Percentiles rank a stretch among this genome's conserved stretches.
phyloP scores from a whole-genome alignment of 495 filamentous ascomycete genomes.

The Clohesyomyces aquaticus region DNA sequence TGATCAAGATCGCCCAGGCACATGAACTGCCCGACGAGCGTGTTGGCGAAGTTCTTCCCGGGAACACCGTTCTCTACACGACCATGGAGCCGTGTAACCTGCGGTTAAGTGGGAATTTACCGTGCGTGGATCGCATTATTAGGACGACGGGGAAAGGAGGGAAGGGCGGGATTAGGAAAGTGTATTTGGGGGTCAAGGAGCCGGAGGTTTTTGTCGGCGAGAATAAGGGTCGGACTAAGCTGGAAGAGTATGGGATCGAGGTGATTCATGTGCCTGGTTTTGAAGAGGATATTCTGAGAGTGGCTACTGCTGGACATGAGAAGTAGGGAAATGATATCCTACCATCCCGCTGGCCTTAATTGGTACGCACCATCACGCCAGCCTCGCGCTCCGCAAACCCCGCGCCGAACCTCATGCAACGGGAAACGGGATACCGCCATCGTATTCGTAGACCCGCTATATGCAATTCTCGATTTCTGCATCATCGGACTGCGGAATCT shows the following conservation, averaged over 20 bases:
- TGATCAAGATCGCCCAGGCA: slow-evolving; percentile 69
- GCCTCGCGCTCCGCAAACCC: too few species aligned
- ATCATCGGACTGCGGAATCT: not conserved
- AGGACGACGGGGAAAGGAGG: slow-evolving; percentile 50
- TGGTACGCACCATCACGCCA: too few species aligned
- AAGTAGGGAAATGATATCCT: too few species aligned
- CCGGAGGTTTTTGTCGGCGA: slow-evolving; percentile 83
- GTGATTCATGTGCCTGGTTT: slow-evolving; percentile 73
- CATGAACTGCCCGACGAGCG: slow-evolving; percentile 58
- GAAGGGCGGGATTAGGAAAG: slow-evolving; percentile 64
- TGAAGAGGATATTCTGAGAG: slow-evolving; percentile 76
- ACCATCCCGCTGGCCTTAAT: too few species aligned
- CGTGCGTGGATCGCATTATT: slow-evolving; percentile 82
- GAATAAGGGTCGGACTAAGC: slow-evolving; percentile 71
- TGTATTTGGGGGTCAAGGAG: slow-evolving; percentile 88
- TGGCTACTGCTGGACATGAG: slow-evolving; percentile 81
- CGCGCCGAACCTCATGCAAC: too few species aligned
- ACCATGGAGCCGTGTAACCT: slow-evolving; percentile 92
- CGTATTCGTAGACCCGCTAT: not conserved
- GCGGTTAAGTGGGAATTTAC: slow-evolving; percentile 76
- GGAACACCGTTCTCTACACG: slow-evolving; percentile 73
- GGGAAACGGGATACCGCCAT: too few species aligned
- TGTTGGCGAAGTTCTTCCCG: slow-evolving; percentile 60
- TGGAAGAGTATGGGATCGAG: slow-evolving; percentile 74
- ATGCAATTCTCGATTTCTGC: slow-evolving; percentile 18